Base-by-base conservation (phyloP, 106 monocot genomes). In the Hemerocallis citrina region DNA sequence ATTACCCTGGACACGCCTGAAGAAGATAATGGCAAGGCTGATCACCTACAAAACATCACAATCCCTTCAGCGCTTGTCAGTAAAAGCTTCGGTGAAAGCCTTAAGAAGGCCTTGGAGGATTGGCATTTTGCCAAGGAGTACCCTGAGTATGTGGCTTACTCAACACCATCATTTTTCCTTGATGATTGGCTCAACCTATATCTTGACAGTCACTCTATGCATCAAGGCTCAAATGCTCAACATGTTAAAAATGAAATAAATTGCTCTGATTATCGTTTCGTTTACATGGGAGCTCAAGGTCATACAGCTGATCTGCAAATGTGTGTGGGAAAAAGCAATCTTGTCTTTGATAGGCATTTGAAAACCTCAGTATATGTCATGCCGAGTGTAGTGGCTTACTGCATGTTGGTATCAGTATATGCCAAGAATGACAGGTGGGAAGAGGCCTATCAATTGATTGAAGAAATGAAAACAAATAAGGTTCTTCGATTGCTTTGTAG, bases 171-270 rank as follows among this genome's bases (percentile, higher is more conserved):
- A 31, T 82, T 98, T 68, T 98, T 98, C 39, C 34, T 43, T 51
- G 91, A 98, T 88, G 96, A 98, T 82, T 98, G 96, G 96, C 87
- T 98, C 52, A 98, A 98, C 56, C 28, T 91, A 14, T 98, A 98
- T 72, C 91, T 98, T 64, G 91, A 98, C 66, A 81, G 64, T 66
- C 83, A 98, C 51, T 34, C 11, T 48, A 64, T 98, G 71, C 81
- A 79, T 65, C 62, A 69, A 73, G 77, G 75, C 67, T 55, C 71
- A 40, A 66, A 84, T 32, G 68, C 65, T 7, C 49, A 46, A 64
- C 52, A 19, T 32, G 68, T 75, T 59, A 67, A 82, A 69, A 79
- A 82, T 71, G 88, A 91, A 67, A 59, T 77, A 51, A 82, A 80
- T 52, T 98, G 91, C 62, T 46, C 91, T 54, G 96, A 98, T 45